Conservation (phyloP, 2,329 filamentous ascomycete genomes). For the Nectriaceae sp. region DNA sequence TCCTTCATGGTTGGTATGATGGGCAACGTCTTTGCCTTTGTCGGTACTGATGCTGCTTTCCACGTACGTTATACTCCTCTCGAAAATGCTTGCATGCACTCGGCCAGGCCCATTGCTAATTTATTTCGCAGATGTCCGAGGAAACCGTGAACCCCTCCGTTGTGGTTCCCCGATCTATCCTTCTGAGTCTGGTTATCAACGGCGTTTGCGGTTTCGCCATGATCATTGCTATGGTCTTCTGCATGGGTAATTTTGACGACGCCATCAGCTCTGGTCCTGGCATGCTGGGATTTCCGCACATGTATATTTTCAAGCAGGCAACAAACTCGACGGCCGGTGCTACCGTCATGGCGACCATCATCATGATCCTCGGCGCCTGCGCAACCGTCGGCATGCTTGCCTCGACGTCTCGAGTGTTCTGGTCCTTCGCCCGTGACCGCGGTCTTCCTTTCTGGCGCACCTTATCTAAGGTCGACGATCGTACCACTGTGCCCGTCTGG, state of each 20-base stretch:
- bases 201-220: constrained; percentile 56
- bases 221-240: constrained; percentile 57
- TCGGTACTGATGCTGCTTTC: constrained; percentile 33
- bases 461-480: constrained; percentile 27
- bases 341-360: constrained; percentile 50
- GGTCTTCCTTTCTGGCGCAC: constrained; percentile 33
- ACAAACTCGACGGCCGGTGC: constrained; percentile 50
- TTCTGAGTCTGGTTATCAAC: constrained; percentile 51
- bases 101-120: not conserved
- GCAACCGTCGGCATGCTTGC: constrained; percentile 56
- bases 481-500: constrained; percentile 31
- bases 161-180: constrained; percentile 52
- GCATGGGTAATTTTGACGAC: constrained; percentile 48
- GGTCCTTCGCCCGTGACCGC: constrained; percentile 48
- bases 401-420: constrained; percentile 58
- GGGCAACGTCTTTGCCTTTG: constrained; percentile 40
- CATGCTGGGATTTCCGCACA: constrained; percentile 52
- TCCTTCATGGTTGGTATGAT: constrained; percentile 49
- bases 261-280: constrained; percentile 47
- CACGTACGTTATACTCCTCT: constrained; percentile 21
- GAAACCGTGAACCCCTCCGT: constrained; percentile 50
- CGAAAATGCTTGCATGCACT: accelerated
- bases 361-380: constrained; percentile 50
- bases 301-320: constrained; percentile 57
- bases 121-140: constrained; percentile 40